These are phyloP conservation scores for Talaromyces sp. DNA, from an alignment of 2,329 filamentous ascomycete species.

Conservation along the genomic window DNA sequence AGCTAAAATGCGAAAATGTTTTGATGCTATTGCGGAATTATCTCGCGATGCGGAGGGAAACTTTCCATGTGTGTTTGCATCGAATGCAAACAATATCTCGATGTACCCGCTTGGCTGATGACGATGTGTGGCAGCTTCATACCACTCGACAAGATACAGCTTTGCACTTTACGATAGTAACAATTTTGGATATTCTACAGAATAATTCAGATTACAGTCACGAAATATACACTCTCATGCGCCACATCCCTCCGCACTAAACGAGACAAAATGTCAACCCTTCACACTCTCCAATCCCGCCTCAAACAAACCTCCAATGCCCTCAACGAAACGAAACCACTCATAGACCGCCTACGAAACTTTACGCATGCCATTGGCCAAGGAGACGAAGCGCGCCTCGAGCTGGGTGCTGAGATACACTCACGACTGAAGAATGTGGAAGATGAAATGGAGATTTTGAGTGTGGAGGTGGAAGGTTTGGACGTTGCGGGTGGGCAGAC, in stretches of 20 bases:
- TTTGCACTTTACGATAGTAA: background rate
- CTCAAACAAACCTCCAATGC: conserved; percentile 53
- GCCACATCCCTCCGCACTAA: background rate
- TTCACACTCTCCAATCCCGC: conserved; percentile 44
- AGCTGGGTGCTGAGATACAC: conserved; percentile 77
- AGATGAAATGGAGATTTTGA: conserved; percentile 76
- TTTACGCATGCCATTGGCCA: conserved; percentile 61
- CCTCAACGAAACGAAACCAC: conserved; percentile 52
- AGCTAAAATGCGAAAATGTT: background rate
- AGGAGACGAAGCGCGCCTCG: conserved; percentile 64
- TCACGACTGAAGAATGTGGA: conserved; percentile 72
- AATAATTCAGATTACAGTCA: background rate
- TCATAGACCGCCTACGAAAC: conserved; percentile 57
- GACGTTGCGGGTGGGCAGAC: conserved; percentile 39
- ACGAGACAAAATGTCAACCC: conserved; percentile 35
- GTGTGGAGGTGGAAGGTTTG: conserved; percentile 73
- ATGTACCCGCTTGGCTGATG: background rate
- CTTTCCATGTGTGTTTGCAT: conserved; percentile 14
- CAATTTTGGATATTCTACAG: too few relatives aligned
- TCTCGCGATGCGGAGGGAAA: conserved; percentile 14
- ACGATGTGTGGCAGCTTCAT: conserved; percentile 3
- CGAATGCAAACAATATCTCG: background rate
- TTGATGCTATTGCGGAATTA: conserved; percentile 2
- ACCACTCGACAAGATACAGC: background rate
- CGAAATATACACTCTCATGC: background rate